Conservation (phyloP, 352 stramenopile genomes). For the Pythium guiyangense region DNA sequence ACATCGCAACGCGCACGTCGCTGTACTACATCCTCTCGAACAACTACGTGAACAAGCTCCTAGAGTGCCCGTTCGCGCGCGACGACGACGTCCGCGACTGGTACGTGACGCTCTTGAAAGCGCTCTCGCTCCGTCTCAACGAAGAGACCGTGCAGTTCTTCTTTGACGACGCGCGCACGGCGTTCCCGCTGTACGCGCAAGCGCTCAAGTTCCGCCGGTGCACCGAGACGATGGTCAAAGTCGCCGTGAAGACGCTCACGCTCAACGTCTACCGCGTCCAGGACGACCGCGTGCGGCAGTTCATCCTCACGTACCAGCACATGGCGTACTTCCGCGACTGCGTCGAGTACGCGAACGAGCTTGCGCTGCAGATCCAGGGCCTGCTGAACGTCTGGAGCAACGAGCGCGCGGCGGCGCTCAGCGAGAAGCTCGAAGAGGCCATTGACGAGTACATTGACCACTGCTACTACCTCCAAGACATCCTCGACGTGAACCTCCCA, state of each 20-base stretch:
- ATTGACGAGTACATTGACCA: constrained; percentile 83
- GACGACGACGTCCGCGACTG: constrained; percentile 87
- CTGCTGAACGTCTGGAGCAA: constrained; percentile 58
- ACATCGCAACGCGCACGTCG: constrained; percentile 84
- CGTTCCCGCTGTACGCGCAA: constrained; percentile 74
- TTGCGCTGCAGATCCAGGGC: constrained; percentile 73
- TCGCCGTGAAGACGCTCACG: constrained; percentile 84
- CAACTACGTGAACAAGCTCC: constrained; percentile 94
- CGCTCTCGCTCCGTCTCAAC: constrained; percentile 81
- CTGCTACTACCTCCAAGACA: constrained; percentile 82
- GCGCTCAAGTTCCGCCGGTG: constrained; percentile 68
- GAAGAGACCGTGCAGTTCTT: constrained; percentile 90
- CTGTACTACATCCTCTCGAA: constrained; percentile 95
- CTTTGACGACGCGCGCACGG: constrained; percentile 41
- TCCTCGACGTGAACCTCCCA: constrained; percentile 77
- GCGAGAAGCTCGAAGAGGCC: constrained; percentile 76
- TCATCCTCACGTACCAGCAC: constrained; percentile 69
- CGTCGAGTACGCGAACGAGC: constrained; percentile 66
- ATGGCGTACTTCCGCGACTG: constrained; percentile 81
- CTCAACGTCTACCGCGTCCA: constrained; percentile 80
- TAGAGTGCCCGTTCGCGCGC: constrained; percentile 63
- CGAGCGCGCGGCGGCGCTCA: constrained; percentile 18
- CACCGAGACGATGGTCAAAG: constrained; percentile 81
- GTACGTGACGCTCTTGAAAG: constrained; percentile 88
- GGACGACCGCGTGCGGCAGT: constrained; percentile 70